Evolutionary conservation across 1,139 yeast genomes (phyloP).

Genomic region (Yamadazyma spencermartinsiae): DNA sequence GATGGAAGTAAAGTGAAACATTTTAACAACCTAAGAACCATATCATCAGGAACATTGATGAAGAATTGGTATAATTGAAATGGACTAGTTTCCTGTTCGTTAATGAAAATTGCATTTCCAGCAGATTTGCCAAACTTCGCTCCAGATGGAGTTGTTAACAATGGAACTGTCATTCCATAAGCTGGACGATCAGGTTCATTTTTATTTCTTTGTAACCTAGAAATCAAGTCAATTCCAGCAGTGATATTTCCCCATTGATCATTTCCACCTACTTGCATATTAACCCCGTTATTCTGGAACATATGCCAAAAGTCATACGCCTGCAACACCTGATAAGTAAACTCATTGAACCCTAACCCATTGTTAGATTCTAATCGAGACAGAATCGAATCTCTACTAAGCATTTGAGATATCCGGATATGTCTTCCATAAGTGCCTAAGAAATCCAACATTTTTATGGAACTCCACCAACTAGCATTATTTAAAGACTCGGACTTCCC

Average conservation of each 20-base stretch:
- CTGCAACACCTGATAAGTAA: conserved; percentile 87
- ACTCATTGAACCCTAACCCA: conserved; percentile 92
- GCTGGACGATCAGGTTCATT: conserved; percentile 27
- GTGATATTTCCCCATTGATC: conserved; percentile 99
- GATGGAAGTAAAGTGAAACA: conserved; percentile 79
- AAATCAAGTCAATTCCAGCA: conserved; percentile 89
- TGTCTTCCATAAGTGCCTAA: conserved; percentile 75
- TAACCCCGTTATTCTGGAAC: conserved; percentile 57
- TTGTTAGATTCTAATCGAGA: conserved; percentile 64
- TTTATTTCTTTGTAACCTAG: conserved; percentile 48
- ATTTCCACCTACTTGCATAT: conserved; percentile 89
- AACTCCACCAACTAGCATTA: conserved; percentile 86
- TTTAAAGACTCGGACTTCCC: conserved; percentile 54
- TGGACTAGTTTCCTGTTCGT: conserved; percentile 68
- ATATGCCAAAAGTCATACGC: conserved; percentile 93
- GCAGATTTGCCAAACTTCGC: conserved; percentile 97
- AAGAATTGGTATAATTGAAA: conserved; percentile 86
- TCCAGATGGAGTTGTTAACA: conserved; percentile 85
- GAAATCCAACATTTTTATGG: conserved; percentile 72
- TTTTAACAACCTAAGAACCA: conserved; percentile 65
- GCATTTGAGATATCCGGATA: conserved; percentile 83
- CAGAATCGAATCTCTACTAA: conserved; percentile 85
- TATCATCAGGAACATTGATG: conserved; percentile 76
- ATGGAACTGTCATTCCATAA: conserved; percentile 86
- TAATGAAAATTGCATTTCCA: conserved; percentile 93